These are phyloP conservation scores for Edaphochlamys debaryana DNA, from an alignment of 139 green algal genomes.

Conservation along the genomic window DNA sequence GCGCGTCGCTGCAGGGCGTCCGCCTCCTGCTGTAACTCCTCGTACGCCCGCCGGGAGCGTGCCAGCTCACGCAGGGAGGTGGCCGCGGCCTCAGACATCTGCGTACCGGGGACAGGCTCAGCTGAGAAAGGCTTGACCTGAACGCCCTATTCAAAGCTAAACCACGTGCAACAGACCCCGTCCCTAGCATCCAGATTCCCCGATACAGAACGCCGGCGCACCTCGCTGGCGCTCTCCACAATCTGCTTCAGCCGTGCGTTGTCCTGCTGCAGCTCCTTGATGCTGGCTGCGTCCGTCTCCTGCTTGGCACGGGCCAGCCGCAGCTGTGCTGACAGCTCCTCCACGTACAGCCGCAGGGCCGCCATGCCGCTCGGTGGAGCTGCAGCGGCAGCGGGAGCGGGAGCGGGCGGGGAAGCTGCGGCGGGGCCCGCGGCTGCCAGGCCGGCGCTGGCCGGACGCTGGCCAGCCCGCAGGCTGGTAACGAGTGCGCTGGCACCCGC, in stretches of 20 bases:
- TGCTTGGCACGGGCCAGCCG: slow-evolving; percentile 8
- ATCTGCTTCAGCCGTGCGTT: slow-evolving; percentile 7
- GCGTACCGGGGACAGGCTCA: neutral
- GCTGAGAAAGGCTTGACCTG: no score
- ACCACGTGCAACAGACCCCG: no score
- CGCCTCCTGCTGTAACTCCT: slow-evolving; percentile 13
- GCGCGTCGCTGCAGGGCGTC: neutral
- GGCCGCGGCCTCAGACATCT: slow-evolving; percentile 26
- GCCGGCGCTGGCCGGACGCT: no score
- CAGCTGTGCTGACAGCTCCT: slow-evolving; percentile 6
- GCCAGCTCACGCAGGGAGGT: slow-evolving; percentile 6
- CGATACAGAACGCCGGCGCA: no score
- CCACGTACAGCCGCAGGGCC: slow-evolving; percentile 2
- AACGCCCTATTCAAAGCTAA: no score
- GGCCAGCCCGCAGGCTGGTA: neutral
- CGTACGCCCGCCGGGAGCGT: neutral
- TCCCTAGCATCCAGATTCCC: no score
- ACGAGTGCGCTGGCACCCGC: no score
- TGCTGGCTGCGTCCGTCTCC: slow-evolving; percentile 2
- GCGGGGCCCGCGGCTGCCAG: neutral
- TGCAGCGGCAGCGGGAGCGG: no score
- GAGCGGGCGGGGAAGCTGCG: no score
- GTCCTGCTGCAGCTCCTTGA: slow-evolving; percentile 9
- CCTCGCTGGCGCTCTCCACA: slow-evolving; percentile 25
- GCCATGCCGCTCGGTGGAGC: neutral